Conservation (phyloP, 441 rosid genomes). For the Syzygium malaccense region DNA sequence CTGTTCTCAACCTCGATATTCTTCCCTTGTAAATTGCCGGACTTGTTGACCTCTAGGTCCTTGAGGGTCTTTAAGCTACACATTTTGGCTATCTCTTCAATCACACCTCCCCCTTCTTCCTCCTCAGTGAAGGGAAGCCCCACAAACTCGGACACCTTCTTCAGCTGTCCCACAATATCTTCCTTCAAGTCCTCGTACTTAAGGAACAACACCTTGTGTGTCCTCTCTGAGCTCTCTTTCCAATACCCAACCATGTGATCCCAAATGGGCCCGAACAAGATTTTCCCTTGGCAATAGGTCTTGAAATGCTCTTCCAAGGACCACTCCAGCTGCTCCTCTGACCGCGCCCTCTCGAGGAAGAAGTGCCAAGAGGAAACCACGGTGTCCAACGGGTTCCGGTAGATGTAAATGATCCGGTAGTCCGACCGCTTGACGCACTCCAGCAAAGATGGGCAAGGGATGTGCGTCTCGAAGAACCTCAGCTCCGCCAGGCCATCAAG, state of each 20-base stretch:
- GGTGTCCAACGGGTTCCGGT: neutral
- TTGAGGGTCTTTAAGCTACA: neutral
- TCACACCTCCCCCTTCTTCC: neutral
- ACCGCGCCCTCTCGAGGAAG: accelerated
- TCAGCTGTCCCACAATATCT: neutral
- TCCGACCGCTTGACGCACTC: accelerated
- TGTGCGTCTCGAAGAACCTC: accelerated
- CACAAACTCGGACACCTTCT: neutral
- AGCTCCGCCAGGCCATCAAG: neutral
- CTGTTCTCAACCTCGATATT: neutral
- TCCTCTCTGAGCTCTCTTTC: neutral
- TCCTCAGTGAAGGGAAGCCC: neutral
- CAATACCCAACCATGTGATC: neutral
- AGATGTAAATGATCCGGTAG: neutral
- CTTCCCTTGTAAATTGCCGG: neutral
- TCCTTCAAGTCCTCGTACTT: neutral
- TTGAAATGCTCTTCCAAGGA: neutral
- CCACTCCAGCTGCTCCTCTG: neutral
- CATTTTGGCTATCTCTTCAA: neutral
- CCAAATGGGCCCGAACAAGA: neutral
- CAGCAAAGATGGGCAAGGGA: neutral
- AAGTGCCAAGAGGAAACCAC: neutral
- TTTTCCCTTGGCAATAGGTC: neutral
- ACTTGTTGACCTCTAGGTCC: neutral
- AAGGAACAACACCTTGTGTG: neutral